These are phyloP conservation scores for Tephrocybe sp. DNA, from an alignment of 768 basidiomycete species.

Conservation along the genomic window DNA sequence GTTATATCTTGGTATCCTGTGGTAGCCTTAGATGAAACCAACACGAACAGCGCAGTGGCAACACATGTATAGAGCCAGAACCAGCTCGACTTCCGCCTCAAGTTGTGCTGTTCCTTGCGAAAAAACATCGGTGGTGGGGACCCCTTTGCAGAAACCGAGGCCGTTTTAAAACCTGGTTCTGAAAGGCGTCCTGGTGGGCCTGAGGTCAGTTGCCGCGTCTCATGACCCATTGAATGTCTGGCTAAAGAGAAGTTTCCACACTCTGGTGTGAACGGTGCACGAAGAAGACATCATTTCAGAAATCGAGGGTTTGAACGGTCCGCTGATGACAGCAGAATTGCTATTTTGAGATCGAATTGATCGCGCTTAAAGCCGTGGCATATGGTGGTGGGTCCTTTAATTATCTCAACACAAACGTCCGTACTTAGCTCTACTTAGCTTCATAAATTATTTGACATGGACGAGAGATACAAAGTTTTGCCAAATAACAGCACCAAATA, in stretches of 20 bases:
- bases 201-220: constrained; percentile 1
- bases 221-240: constrained; percentile 9
- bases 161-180: neutral
- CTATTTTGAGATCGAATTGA: no score
- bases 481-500: no score
- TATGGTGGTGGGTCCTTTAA: no score
- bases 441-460: no score
- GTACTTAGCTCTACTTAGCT: no score
- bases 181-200: neutral
- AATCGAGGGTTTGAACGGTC: no score
- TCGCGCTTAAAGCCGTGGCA: no score
- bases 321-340: no score
- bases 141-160: neutral
- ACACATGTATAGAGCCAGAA: constrained; percentile 27
- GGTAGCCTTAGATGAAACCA: constrained; percentile 17
- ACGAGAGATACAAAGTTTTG: no score
- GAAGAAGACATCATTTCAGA: no score
- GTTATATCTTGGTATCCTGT: neutral
- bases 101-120: constrained; percentile 1
- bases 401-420: no score
- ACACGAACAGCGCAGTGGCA: constrained; percentile 22
- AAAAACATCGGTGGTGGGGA: neutral
- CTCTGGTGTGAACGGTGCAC: neutral
- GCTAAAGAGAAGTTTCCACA: constrained; percentile 7
- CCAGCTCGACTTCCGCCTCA: constrained; percentile 21